These are phyloP conservation scores for Botrytis aclada DNA, from an alignment of 2,329 filamentous ascomycete genomes.

Conservation along the genomic window DNA sequence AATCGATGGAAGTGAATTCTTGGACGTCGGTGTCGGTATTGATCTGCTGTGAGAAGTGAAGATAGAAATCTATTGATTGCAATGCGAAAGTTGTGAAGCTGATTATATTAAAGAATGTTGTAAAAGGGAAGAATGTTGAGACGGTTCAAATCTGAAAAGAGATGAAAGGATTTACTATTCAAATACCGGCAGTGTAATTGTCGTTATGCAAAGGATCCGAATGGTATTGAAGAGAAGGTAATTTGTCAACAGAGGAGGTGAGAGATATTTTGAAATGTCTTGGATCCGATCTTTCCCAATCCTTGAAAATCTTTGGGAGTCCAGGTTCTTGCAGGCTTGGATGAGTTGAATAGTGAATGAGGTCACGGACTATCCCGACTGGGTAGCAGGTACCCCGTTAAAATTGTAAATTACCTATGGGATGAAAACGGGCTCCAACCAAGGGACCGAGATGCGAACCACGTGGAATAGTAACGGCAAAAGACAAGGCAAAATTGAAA, in stretches of 20 bases:
- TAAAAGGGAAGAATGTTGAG: neutral
- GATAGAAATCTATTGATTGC: constrained; percentile 4
- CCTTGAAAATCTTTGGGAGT: constrained; percentile 1
- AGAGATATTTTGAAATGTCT: constrained; percentile 7
- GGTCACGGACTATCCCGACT: constrained; percentile 14
- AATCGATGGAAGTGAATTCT: neutral
- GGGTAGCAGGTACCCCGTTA: neutral
- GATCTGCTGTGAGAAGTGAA: neutral
- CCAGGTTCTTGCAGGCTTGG: neutral
- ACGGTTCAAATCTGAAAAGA: neutral
- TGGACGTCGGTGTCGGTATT: neutral
- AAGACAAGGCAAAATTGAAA: neutral
- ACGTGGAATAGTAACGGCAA: neutral
- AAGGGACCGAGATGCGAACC: constrained; percentile 13
- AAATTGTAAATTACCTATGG: neutral
- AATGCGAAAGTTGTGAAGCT: neutral
- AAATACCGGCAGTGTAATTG: neutral
- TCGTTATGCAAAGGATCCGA: neutral
- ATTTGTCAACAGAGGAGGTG: neutral
- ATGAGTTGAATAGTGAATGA: neutral
- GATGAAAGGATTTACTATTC: neutral
- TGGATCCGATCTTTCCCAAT: constrained; percentile 7
- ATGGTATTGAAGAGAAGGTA: neutral
- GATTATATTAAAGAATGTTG: constrained; percentile 11
- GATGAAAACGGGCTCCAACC: constrained; percentile 10